phyloP scores from a whole-genome alignment of 768 basidiomycete genomes.

The Hysterangium stoloniferum region DNA sequence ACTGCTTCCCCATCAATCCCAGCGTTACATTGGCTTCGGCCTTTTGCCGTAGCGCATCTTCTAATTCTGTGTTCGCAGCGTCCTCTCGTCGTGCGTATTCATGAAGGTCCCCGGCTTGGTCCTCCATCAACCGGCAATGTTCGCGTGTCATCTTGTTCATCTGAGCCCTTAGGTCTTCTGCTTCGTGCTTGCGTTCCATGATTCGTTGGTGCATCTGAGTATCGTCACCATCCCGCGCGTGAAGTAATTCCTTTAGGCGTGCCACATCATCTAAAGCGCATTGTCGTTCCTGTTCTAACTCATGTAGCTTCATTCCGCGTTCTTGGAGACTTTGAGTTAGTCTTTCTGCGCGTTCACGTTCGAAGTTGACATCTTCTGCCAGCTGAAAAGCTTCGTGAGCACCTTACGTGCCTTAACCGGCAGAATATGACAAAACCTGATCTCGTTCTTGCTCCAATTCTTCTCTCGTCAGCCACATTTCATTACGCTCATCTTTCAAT shows the following conservation, averaged over 20 bases:
- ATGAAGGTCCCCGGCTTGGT: slow-evolving; percentile 31
- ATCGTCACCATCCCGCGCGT: slow-evolving; percentile 50
- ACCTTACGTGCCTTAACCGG: too few relatives aligned
- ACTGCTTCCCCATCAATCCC: slow-evolving; percentile 40
- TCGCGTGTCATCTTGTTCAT: slow-evolving; percentile 48
- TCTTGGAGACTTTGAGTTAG: slow-evolving; percentile 44
- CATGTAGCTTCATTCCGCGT: slow-evolving; percentile 42
- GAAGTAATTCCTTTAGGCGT: slow-evolving; percentile 50
- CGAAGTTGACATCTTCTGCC: slow-evolving; percentile 44
- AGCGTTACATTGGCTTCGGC: slow-evolving; percentile 49
- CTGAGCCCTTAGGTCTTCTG: slow-evolving; percentile 47
- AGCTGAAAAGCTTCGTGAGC: slow-evolving; percentile 29
- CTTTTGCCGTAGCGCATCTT: slow-evolving; percentile 43
- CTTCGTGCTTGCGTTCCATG: slow-evolving; percentile 41
- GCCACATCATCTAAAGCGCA: slow-evolving; percentile 44
- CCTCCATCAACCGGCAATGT: slow-evolving; percentile 40
- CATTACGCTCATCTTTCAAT: slow-evolving; percentile 48
- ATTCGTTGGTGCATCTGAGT: slow-evolving; percentile 39
- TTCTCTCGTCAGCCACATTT: slow-evolving; percentile 44
- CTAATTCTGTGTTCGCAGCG: slow-evolving; percentile 39
- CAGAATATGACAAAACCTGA: too few relatives aligned
- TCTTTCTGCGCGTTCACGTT: slow-evolving; percentile 42
- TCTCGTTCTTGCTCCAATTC: slow-evolving; percentile 48
- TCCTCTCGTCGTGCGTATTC: slow-evolving; percentile 41
- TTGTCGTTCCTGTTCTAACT: slow-evolving; percentile 48